Evolutionary conservation across 768 basidiomycete species (phyloP).

Genomic region (Boletus vermiculosoides): DNA sequence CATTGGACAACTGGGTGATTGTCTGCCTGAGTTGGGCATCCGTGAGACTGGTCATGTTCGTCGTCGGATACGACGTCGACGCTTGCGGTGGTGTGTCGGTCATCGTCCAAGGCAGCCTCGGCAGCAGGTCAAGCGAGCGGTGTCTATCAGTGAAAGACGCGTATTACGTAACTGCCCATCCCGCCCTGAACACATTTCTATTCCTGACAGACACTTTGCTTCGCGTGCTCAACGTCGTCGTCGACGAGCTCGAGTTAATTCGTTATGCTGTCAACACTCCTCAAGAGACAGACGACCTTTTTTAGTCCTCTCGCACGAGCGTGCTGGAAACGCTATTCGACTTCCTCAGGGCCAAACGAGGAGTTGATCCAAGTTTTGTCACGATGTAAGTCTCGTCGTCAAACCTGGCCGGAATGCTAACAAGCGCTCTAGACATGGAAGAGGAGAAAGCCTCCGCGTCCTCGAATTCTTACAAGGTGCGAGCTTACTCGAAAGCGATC

Average conservation of each 20-base stretch:
- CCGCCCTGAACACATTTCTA: neutral
- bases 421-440: constrained; percentile 34
- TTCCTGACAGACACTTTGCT: neutral
- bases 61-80: constrained; percentile 32
- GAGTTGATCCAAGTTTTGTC: constrained; percentile 41
- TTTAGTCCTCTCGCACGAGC: constrained; percentile 2
- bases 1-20: constrained; percentile 50
- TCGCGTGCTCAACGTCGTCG: neutral
- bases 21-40: constrained; percentile 65
- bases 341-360: constrained; percentile 33
- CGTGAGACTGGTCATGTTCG: constrained; percentile 46
- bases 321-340: constrained; percentile 19
- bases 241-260: neutral
- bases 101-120: constrained; percentile 20
- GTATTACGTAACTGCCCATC: constrained; percentile 25
- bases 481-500: constrained; percentile 51
- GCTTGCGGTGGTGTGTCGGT: constrained; percentile 27
- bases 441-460: constrained; percentile 38
- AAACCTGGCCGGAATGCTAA: neutral
- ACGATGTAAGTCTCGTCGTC: constrained; percentile 35
- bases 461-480: constrained; percentile 49
- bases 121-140: neutral
- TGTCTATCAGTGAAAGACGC: constrained; percentile 11
- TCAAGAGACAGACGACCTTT: constrained; percentile 2
- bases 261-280: constrained; percentile 21